Base-by-base conservation (phyloP, 768 basidiomycete species). In the Pisolithus sp. region DNA sequence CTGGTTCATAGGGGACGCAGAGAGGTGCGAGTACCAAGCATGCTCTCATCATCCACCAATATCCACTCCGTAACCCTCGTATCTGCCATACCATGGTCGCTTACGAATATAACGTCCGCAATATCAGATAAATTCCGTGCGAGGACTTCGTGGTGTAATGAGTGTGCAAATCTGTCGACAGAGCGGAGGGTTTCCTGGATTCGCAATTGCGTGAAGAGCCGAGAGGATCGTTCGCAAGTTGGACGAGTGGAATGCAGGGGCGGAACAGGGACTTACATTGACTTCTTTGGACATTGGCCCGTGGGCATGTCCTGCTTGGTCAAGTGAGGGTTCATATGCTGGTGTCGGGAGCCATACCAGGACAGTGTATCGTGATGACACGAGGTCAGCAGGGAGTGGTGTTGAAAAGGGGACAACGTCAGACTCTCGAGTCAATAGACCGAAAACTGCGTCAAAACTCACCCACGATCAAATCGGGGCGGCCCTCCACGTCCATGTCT, bases 71-170 rank as follows among this genome's bases (percentile, higher is more conserved):
- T 82, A 55, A 87, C 77, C 54, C 81, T 82, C n/a, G 91, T 95
- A 63, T 90, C 88, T 1, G 82, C 85, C 89, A 92, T 93, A n/a
- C 90, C 91, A 59, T 92, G 87, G 63, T 91, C 89, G 55, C 85
- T 87, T 56, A 96, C 92, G 59, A 94, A 93, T 21, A 95, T 77
- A 30, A 95, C 75, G 64, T 96, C 90, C 12, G 93, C 84, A 18
- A 94, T 87, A 43, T 86, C 79, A 2, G 81, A 83, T 23, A 95
- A 75, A 61, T 93, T 91, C 6, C 93, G 81, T 4, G 73, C 73
- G 44, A 73, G 73, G 34, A 96, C 71, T 1, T 78, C 76, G 13
- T 71, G 68, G 49, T 87, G 83, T 9, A 96, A 69, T 50, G 84
- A 73, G 51, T 76, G 79, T 3, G 89, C 85, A 58, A 95, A 93